Evolutionary conservation across 257 asterid genomes (phyloP), one percentile per base, ranked within the genome.

Genomic region (Forsythia suspensa): DNA sequence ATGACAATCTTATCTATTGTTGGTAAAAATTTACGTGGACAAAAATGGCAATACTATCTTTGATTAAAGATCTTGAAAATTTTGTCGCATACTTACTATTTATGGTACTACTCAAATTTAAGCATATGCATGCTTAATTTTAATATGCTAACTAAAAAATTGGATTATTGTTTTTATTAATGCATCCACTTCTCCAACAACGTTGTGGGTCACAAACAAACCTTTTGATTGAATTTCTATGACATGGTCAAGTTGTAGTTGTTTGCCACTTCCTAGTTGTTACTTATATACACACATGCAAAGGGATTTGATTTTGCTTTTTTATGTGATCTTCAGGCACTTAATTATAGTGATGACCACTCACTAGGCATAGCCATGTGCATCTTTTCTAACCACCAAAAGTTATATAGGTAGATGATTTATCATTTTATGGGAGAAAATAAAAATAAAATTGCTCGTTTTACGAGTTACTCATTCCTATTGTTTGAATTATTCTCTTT

Each of bases 221-320:
- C 2, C 20, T n/a, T 46, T 59, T 59, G 68, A 21, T 61, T 61
- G 69, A 63, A 20, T 24, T 63, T 10, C 69, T 38, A 63, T 10
- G 69, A 63, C 6, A 63, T 63, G 69, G 38, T 63, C 69, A 24
- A 63, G 69, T 63, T 63, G 69, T 63, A 24, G 69, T 63, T 63
- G 69, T 63, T 24, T 63, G 69, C 69, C 69, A 63, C 69, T 63
- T 63, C 39, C 69, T 13, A 63, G 16, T 24, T 63, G 69, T 63
- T 21, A 63, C 69, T 5, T 52, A 52, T 52, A 16, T 2, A 52
- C 63, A 52, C 63, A 52, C 63, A 52, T n/a, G n/a, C 9, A 63
- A 3, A 63, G 69, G 13, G 37, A 63, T 63, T 8, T 63, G n/a
- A 63, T 8, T 63, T 63, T 63, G 37, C 69, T 3, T 63, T 63